Base-by-base conservation (phyloP, 208 protist genomes). In the Leishmania arabica region DNA sequence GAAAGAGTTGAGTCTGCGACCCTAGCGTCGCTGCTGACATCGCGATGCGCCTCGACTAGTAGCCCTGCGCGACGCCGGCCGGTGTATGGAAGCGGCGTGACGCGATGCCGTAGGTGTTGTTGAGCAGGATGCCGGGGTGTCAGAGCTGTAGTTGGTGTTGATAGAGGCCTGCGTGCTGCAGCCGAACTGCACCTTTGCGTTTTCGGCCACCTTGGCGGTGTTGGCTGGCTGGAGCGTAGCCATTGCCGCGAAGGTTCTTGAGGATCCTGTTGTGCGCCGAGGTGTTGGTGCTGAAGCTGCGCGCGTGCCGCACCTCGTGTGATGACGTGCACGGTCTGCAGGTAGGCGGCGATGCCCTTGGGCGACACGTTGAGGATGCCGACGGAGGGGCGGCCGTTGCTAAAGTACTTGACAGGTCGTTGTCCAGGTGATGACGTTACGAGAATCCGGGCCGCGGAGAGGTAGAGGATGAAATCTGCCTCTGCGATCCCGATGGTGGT, bases 301-400 rank as follows among this genome's bases (percentile, higher is more conserved):
- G 81, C 13, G 92, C 90, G 84, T 98, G 96, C 40, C 93, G 79
- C 2, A 97, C 78, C 85, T 98, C 95, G 69, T 98, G 95, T 84
- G 8, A 88, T 54, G 2, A 75, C 42, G 69, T 86, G 87, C 37
- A 56, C 56, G 6, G n/a, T 58, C 34, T 82, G 34, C 49, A n/a
- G 78, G 56, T 37, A 19, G 40, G 70, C 70, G 58, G 70, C 3
- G n/a, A 82, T 72, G 62, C 75, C 56, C 9, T 51, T 56, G 1
- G 73, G 80, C 62, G 62, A 73, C 34, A 79, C 21, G 64, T 93
- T 93, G 68, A 74, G 70, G 27, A 89, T 81, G 17, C 89, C 89
- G 19, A 88, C 80, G 19, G 88, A 27, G 6, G 89, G 88, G 5
- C 78, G 86, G 8, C 66, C 66, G 45, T 66, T 72, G 7, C 37